These are phyloP conservation scores for Trametes pubescens DNA, from an alignment of 1,284 basidiomycete genomes.

Conservation along the genomic window DNA sequence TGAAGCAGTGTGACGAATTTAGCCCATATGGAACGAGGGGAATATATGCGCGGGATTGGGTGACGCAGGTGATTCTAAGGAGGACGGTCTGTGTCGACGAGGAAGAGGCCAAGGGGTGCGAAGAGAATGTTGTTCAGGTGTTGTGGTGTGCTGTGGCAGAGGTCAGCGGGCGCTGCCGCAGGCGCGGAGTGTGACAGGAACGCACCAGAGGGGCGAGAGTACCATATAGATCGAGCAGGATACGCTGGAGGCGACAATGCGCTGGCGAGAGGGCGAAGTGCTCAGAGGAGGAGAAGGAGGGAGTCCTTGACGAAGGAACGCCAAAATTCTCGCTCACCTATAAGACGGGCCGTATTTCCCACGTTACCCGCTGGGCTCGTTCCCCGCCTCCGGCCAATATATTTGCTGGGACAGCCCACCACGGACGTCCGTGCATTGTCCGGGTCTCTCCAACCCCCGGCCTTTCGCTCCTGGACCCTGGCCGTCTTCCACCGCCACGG, in stretches of 20 bases:
- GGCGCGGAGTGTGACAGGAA: conserved; percentile 11
- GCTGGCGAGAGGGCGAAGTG: conserved; percentile 13
- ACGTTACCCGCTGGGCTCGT: conserved; percentile 24
- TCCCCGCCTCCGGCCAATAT: not conserved
- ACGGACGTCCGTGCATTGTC: conserved; percentile 10
- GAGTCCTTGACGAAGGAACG: conserved; percentile 27
- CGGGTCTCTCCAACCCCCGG: conserved; percentile 11
- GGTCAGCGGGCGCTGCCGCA: not conserved
- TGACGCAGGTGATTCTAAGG: conserved; percentile 60
- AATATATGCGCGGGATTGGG: conserved; percentile 22
- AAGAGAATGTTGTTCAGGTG: conserved; percentile 65
- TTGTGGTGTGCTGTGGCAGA: conserved; percentile 41
- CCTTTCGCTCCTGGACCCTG: not conserved
- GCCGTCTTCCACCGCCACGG: not conserved
- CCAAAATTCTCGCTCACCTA: conserved; percentile 30
- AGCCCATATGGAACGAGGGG: conserved; percentile 64
- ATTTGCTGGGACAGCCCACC: not conserved
- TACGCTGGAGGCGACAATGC: conserved; percentile 20
- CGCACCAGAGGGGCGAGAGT: conserved; percentile 39
- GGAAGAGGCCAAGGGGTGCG: conserved; percentile 64
- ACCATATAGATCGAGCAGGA: conserved; percentile 38
- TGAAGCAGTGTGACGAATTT: conserved; percentile 49
- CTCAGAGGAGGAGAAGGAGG: conserved; percentile 33
- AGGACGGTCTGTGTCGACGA: conserved; percentile 77
- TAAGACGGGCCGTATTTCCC: conserved; percentile 31